phyloP scores from a whole-genome alignment of 352 stramenopile species.

The Phytopythium delawarense region DNA sequence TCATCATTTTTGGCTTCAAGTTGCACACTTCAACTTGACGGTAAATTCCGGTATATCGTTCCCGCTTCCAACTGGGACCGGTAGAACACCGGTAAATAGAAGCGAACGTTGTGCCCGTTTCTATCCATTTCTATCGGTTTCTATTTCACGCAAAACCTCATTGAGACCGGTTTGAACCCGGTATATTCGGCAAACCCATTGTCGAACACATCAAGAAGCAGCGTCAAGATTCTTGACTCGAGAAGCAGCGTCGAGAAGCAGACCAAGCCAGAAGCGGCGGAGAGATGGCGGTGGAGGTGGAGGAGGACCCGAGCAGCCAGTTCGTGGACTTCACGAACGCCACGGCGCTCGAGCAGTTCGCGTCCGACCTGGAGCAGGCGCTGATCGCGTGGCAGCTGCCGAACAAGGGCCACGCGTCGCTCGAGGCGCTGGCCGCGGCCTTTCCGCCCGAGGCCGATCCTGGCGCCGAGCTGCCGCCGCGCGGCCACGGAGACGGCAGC shows the following conservation, averaged over 20 bases:
- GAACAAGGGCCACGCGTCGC: slow-evolving; percentile 59
- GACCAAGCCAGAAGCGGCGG: not conserved
- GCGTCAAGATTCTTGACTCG: too few species aligned
- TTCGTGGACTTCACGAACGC: slow-evolving; percentile 88
- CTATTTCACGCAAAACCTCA: too few species aligned
- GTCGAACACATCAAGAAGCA: too few species aligned
- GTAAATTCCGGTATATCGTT: too few species aligned
- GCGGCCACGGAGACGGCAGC: too few species aligned
- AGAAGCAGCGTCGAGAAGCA: not conserved
- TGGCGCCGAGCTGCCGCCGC: not conserved
- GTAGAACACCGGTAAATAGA: too few species aligned
- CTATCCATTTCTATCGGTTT: too few species aligned
- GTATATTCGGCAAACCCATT: too few species aligned
- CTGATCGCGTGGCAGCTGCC: slow-evolving; percentile 64
- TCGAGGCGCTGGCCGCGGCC: slow-evolving; percentile 26
- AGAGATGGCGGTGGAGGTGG: slow-evolving; percentile 43
- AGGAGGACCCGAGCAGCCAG: slow-evolving; percentile 80
- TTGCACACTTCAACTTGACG: not conserved
- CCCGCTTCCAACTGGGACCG: too few species aligned
- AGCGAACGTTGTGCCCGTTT: too few species aligned
- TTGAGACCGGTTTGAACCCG: too few species aligned
- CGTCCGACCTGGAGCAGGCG: slow-evolving; percentile 69
- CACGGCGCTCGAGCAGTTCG: slow-evolving; percentile 74
- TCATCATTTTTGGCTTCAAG: too few species aligned
- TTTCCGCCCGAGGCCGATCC: not conserved